A percentile compares a stretch with the other conserved stretches of the same genome.
Evolutionary conservation across 2,329 filamentous ascomycete genomes (phyloP).

Genomic region (Beauveria sp.): DNA sequence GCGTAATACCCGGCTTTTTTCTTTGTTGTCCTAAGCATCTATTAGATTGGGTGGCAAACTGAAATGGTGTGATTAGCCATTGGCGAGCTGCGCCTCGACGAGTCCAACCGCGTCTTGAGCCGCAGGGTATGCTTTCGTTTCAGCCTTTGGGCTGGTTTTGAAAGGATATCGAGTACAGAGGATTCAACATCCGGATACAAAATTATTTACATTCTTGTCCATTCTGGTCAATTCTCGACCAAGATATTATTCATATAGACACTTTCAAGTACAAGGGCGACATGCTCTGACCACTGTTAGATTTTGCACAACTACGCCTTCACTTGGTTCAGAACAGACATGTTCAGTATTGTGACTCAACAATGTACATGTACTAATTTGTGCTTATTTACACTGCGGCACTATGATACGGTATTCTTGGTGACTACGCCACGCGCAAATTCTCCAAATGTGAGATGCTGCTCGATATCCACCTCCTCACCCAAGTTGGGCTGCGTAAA

Average conservation of each 20-base stretch:
- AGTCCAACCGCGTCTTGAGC: constrained; percentile 3
- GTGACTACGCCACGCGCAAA: constrained; percentile 59
- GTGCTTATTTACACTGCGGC: background rate
- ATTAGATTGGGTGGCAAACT: background rate
- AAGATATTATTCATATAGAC: background rate
- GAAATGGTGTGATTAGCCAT: background rate
- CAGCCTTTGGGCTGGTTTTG: background rate
- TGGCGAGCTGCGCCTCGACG: background rate
- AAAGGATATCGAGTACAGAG: constrained; percentile 4
- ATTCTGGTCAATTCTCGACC: background rate
- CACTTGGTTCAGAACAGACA: background rate
- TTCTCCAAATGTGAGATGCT: constrained; percentile 63
- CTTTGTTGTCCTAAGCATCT: background rate
- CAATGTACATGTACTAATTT: background rate
- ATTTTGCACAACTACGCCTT: background rate
- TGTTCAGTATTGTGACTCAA: background rate
- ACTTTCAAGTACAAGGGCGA: background rate
- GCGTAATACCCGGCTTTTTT: constrained; percentile 29
- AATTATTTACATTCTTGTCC: constrained; percentile 4
- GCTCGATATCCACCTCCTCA: constrained; percentile 64
- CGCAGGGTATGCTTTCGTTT: background rate
- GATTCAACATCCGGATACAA: constrained; percentile 10
- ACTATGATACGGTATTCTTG: constrained; percentile 46
- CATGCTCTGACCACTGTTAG: background rate
- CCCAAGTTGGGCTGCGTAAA: constrained; percentile 94